Evolutionary conservation across 352 stramenopile species (phyloP), one percentile per base, ranked within the genome.

Genomic region (Peronospora belbahrii): DNA sequence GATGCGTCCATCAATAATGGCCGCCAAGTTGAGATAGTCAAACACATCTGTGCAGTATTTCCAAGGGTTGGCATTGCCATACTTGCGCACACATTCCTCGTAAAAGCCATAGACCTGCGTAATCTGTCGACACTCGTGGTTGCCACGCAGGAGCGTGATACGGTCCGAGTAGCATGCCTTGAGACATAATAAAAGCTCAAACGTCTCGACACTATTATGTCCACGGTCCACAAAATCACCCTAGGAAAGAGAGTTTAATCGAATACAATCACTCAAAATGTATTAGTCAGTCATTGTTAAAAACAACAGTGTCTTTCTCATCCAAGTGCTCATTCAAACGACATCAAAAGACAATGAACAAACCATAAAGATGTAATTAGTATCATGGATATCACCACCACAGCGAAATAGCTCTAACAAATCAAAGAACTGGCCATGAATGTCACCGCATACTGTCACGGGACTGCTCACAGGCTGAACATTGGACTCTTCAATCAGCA

Each of bases 41-140:
- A 98, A 98, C 55, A 97, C 93, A 59, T 97, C 86, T 23, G 92
- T 95, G 61, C 89, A 97, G 65, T 98, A 96, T 61, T 96, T 90
- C 93, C 93, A 98, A 10, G 90, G 87, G 60, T 94, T 96, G 33
- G 88, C 88, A 62, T 97, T 97, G 48, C 93, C 95, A 65, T 98
- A 98, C 72, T 98, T 98, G 50, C 88, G 83, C 35, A 97, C 73
- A 52, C 91, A 97, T 67, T 98, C 95, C 62, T 98, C 95, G 60
- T 98, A 98, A 61, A 98, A 98, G 32, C 95, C 95, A 50, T 98
- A 98, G 6, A 98, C 88, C 76, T 97, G 91, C 47, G 94, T 98
- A 60, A 98, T 97, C 79, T 97, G 91, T 31, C 95, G 83, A 54
- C 79, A 93, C 72, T 95, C 84, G 64, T 95, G 86, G 60, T 95